Evolutionary conservation across 2,329 filamentous ascomycete genomes (phyloP).

Genomic region (Xylariaceae sp.): DNA sequence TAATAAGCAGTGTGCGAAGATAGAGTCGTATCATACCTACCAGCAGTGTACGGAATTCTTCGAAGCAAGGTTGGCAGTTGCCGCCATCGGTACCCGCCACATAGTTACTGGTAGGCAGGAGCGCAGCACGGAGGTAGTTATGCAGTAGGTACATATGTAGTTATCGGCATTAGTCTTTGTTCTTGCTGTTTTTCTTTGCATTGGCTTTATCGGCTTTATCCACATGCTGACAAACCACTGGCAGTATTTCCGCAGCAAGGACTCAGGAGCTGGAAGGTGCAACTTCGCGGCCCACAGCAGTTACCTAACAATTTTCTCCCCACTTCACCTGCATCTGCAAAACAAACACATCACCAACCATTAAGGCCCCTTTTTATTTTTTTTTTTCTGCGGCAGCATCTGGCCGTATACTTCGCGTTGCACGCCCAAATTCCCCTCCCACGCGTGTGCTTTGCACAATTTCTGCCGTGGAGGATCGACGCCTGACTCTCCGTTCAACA

Average conservation of each 20-base stretch:
- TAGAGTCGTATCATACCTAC: too few relatives aligned
- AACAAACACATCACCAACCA: not conserved
- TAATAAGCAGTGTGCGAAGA: too few relatives aligned
- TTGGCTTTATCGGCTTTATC: not conserved
- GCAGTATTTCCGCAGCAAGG: not conserved
- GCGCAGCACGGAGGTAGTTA: too few relatives aligned
- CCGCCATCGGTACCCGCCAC: too few relatives aligned
- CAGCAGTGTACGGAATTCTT: too few relatives aligned
- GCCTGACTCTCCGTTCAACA: not conserved
- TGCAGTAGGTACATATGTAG: not conserved
- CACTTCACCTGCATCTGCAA: not conserved
- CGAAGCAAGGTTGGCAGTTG: too few relatives aligned
- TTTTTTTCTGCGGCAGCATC: not conserved
- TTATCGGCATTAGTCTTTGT: slow-evolving; percentile 4
- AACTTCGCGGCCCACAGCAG: not conserved
- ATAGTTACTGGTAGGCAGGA: too few relatives aligned
- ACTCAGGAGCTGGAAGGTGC: too few relatives aligned
- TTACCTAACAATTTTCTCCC: not conserved
- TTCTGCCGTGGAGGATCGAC: slow-evolving; percentile 14
- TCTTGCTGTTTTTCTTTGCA: slow-evolving; percentile 5
- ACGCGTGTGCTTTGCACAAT: slow-evolving; percentile 1
- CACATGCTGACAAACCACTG: slow-evolving; percentile 21
- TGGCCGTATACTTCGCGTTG: not conserved
- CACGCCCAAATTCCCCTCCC: not conserved
- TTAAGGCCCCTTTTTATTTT: not conserved